These are phyloP conservation scores for Brassica rapa DNA, from an alignment of 345 rosid genomes.

Conservation along the genomic window DNA sequence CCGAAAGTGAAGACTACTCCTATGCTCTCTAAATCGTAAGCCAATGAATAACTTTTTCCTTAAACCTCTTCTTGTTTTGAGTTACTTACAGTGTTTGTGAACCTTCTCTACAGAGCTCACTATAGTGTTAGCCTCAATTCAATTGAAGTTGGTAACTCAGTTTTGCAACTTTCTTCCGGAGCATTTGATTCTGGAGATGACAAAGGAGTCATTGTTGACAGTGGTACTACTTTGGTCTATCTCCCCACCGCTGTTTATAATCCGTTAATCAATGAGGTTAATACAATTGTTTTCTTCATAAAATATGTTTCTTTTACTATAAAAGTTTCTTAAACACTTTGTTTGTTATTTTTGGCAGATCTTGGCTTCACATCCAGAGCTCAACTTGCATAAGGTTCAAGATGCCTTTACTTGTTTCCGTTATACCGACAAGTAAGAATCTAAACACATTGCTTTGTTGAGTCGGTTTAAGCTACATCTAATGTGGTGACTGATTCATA, in stretches of 20 bases:
- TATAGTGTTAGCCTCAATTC: conserved; percentile 74
- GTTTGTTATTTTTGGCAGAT: conserved; percentile 44
- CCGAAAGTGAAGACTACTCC: conserved; percentile 83
- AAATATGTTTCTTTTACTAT: not conserved
- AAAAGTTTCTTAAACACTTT: conserved; percentile 7
- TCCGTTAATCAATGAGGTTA: conserved; percentile 59
- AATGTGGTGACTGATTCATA: no score
- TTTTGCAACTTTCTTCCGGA: conserved; percentile 56
- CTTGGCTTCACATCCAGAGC: conserved; percentile 50
- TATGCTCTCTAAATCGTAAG: conserved; percentile 75
- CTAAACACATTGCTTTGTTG: not conserved
- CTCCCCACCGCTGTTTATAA: conserved; percentile 62
- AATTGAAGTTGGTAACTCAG: conserved; percentile 61
- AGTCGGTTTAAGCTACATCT: not conserved
- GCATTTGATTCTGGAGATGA: conserved; percentile 52
- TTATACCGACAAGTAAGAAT: conserved; percentile 59
- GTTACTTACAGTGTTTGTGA: not conserved
- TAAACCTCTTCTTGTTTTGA: not conserved
- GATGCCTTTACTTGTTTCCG: conserved; percentile 65
- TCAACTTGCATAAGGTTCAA: conserved; percentile 57
- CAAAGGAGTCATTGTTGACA: conserved; percentile 77
- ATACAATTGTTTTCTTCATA: not conserved
- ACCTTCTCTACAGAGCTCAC: conserved; percentile 62
- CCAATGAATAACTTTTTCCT: conserved; percentile 17
- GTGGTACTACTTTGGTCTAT: conserved; percentile 94